Conservation (phyloP, 2,329 filamentous ascomycete genomes). For the Arthrobotrys megalospora region DNA sequence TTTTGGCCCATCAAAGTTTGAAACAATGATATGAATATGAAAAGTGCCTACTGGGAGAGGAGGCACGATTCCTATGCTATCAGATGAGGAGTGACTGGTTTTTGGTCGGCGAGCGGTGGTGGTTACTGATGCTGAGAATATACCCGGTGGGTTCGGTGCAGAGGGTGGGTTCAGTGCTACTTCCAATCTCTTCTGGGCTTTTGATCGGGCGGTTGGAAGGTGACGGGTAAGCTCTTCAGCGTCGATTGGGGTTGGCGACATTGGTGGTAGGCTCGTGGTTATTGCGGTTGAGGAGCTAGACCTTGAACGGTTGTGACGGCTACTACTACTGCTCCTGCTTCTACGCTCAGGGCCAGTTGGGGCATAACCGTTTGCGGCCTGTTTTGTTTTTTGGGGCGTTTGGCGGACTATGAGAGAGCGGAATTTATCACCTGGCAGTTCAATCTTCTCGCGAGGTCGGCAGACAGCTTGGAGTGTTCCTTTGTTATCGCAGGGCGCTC, state of each 20-base stretch:
- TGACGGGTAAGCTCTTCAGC: conserved; percentile 54
- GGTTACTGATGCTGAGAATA: conserved; percentile 30
- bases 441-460: conserved; percentile 55
- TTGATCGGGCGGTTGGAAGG: conserved; percentile 53
- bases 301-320: conserved; percentile 41
- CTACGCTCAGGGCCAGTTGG: conserved; percentile 23
- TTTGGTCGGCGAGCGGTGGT: conserved; percentile 37
- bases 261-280: conserved; percentile 33
- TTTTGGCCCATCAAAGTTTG: conserved; percentile 50
- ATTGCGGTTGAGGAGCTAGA: conserved; percentile 50
- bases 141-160: conserved; percentile 39
- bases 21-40: conserved; percentile 55
- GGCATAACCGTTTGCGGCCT: conserved; percentile 18
- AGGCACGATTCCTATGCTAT: conserved; percentile 35
- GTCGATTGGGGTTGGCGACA: conserved; percentile 55
- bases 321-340: conserved; percentile 42
- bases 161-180: conserved; percentile 50
- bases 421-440: conserved; percentile 57
- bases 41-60: conserved; percentile 44
- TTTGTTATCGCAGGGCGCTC: conserved; percentile 51
- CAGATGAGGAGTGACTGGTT: conserved; percentile 50
- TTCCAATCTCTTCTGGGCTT: conserved; percentile 54
- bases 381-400: conserved; percentile 38
- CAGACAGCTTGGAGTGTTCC: conserved; percentile 53
- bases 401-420: conserved; percentile 50